These are phyloP conservation scores for Penicillium sp. DNA, from an alignment of 2,329 filamentous ascomycete species.

Conservation along the genomic window DNA sequence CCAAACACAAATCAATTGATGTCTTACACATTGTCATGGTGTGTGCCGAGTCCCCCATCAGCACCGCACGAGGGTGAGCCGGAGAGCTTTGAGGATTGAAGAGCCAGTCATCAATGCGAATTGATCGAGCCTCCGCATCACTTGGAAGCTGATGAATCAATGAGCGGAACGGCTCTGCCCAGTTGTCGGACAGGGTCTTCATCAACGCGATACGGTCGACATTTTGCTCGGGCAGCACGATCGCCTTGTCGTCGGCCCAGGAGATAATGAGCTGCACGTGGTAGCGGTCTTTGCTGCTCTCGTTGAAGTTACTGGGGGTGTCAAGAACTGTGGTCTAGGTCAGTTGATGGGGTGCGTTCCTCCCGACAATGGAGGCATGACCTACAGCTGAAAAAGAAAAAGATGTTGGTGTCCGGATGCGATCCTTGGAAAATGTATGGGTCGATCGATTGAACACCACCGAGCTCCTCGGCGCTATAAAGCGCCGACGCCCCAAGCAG, in stretches of 20 bases:
- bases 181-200: conserved; percentile 40
- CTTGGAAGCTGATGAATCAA: conserved; percentile 39
- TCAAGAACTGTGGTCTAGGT: conserved; percentile 40
- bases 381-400: conserved; percentile 50
- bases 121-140: conserved; percentile 40
- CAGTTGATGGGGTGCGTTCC: background rate
- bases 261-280: conserved; percentile 48
- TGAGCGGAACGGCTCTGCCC: conserved; percentile 47
- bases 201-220: conserved; percentile 40
- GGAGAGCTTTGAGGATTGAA: conserved; percentile 30
- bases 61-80: conserved; percentile 36
- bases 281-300: conserved; percentile 34
- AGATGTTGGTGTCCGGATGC: conserved; percentile 47
- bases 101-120: conserved; percentile 47
- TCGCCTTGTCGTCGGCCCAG: conserved; percentile 40
- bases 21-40: conserved; percentile 56
- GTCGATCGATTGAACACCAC: conserved; percentile 44
- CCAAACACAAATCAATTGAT: conserved; percentile 1
- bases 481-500: conserved; percentile 45
- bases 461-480: conserved; percentile 39
- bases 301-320: conserved; percentile 40
- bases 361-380: background rate
- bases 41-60: conserved; percentile 53
- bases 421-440: conserved; percentile 52
- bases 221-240: conserved; percentile 39